Conservation (phyloP, 371 early-diverging fungal species). For the Parasitella parasitica region DNA sequence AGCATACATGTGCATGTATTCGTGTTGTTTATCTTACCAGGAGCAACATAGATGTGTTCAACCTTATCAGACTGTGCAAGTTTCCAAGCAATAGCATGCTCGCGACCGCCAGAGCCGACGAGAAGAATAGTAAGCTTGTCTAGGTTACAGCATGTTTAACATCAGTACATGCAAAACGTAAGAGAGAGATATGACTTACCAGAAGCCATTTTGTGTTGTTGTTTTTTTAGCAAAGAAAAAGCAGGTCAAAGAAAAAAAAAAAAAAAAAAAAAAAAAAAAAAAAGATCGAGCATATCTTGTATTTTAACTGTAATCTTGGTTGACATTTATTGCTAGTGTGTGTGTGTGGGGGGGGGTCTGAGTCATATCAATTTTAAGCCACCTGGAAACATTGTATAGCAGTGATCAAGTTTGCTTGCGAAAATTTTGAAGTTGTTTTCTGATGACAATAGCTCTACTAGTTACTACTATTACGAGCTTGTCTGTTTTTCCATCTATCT, state of each 20-base stretch:
- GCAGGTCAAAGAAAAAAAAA: conserved; percentile 5
- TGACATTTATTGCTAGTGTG: background rate
- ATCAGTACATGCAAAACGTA: background rate
- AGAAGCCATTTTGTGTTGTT: conserved; percentile 20
- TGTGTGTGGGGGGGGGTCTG: conserved; percentile 18
- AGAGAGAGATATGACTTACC: conserved; percentile 1
- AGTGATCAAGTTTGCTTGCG: background rate
- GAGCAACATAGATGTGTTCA: conserved; percentile 85
- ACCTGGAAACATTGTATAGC: background rate
- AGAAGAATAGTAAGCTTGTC: conserved; percentile 77
- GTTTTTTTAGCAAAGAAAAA: background rate
- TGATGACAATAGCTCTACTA: too few relatives aligned
- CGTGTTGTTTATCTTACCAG: conserved; percentile 27
- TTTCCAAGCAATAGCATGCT: conserved; percentile 95
- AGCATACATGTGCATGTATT: background rate
- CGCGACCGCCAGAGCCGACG: conserved; percentile 95
- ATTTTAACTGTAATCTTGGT: background rate
- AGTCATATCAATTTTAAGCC: conserved; percentile 33
- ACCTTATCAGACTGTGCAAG: conserved; percentile 80
- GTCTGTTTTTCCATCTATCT: too few relatives aligned
- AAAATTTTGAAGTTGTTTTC: too few relatives aligned
- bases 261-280: conserved; percentile 5
- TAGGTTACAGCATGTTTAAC: conserved; percentile 9
- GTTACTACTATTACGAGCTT: too few relatives aligned
- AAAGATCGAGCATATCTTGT: background rate